Evolutionary conservation across 495 filamentous ascomycete genomes (phyloP).

Genomic region (Aspergillus campestris): DNA sequence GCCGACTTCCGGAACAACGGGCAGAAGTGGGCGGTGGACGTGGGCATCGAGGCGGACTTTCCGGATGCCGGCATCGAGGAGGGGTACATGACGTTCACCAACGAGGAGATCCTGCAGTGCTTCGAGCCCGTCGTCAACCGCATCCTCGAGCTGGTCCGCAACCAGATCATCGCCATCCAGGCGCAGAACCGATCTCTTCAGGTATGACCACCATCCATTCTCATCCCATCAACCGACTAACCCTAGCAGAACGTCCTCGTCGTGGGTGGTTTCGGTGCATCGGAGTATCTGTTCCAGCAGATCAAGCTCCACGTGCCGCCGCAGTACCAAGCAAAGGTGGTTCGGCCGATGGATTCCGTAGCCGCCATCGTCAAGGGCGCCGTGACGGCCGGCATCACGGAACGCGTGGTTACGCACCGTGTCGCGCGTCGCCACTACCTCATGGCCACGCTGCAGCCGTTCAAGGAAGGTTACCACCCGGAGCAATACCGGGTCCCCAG

Average conservation of each 20-base stretch:
- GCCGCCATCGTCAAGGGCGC: slow-evolving; percentile 76
- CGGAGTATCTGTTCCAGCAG: slow-evolving; percentile 77
- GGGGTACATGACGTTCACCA: slow-evolving; percentile 76
- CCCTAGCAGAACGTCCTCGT: slow-evolving; percentile 57
- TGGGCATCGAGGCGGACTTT: slow-evolving; percentile 72
- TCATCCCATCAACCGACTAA: slow-evolving; percentile 13
- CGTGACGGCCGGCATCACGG: slow-evolving; percentile 88
- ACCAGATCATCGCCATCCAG: slow-evolving; percentile 76
- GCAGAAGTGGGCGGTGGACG: slow-evolving; percentile 77
- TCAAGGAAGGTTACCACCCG: slow-evolving; percentile 97
- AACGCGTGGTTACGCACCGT: slow-evolving; percentile 91
- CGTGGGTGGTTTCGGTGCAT: slow-evolving; percentile 72
- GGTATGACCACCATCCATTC: slow-evolving; percentile 34
- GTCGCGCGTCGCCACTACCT: slow-evolving; percentile 98
- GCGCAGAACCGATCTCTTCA: slow-evolving; percentile 64
- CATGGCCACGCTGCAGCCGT: slow-evolving; percentile 97
- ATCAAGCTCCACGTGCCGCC: slow-evolving; percentile 73
- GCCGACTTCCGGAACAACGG: slow-evolving; percentile 78
- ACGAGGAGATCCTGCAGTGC: slow-evolving; percentile 74
- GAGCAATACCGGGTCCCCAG: slow-evolving; percentile 96
- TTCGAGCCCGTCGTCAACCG: slow-evolving; percentile 75
- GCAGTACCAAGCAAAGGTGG: slow-evolving; percentile 71
- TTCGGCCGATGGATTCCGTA: slow-evolving; percentile 78
- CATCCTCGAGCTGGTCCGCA: slow-evolving; percentile 67
- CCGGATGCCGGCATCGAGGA: slow-evolving; percentile 74